Conservation (phyloP, 2,329 filamentous ascomycete species). For the Talaromyces funiculosus region DNA sequence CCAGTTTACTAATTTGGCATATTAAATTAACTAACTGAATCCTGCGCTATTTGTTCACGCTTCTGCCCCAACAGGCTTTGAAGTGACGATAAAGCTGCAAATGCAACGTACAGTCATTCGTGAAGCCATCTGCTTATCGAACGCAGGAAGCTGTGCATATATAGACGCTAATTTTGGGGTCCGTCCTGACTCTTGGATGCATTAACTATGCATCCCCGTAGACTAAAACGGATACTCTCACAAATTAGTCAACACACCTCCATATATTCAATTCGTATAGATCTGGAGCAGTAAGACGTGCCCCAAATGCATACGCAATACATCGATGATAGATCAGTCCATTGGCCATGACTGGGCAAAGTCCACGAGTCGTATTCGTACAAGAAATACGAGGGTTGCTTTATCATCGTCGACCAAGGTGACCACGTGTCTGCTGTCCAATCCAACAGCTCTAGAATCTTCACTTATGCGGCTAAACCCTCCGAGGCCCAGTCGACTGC, state of each 20-base stretch:
- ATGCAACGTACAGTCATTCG: background rate
- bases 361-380: background rate
- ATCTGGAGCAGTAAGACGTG: background rate
- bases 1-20: background rate
- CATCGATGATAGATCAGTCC: background rate
- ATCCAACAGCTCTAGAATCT: background rate
- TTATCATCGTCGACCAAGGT: background rate
- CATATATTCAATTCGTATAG: background rate
- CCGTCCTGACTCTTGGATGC: background rate
- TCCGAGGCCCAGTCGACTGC: background rate
- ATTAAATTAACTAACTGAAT: background rate
- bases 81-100: background rate
- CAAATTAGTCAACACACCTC: background rate
- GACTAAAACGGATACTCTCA: background rate
- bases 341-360: background rate
- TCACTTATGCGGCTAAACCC: background rate
- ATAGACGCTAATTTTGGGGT: background rate
- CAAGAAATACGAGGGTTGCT: background rate
- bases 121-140: background rate
- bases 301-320: background rate
- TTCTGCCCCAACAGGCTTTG: background rate
- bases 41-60: background rate
- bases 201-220: background rate
- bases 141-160: background rate
- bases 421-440: background rate